Base-by-base conservation (phyloP, 441 rosid genomes). In the Adansonia rubrostipa region DNA sequence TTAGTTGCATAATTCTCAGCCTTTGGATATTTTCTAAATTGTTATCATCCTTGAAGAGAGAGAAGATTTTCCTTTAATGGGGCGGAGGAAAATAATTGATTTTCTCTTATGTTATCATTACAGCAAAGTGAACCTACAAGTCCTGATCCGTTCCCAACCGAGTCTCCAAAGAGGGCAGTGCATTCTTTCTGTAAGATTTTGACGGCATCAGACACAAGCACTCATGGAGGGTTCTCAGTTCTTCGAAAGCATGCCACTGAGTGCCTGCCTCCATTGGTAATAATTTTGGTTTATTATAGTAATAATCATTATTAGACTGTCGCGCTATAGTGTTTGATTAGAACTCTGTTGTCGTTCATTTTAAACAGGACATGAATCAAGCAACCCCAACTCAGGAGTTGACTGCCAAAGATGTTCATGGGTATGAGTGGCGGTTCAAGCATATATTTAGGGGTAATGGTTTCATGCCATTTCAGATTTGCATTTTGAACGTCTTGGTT, bases 151-250 rank as follows among this genome's bases (percentile, higher is more conserved):
- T 76, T 87, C 80, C 63, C 79, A 7, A 57, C 85, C 0, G 97
- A 92, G 87, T 79, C 87, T 44, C 84, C 86, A 11, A 87, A 86
- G 83, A 90, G 82, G 60, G 53, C 84, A 5, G 88, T 92, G 80
- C 92, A 91, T 84, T 88, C 93, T 0, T 96, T 96, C 79, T 90
- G 93, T 82, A 96, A 96, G 92, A 92, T 94, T 73, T 79, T 96
- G 71, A 96, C 99, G 8, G 97, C 97, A 51, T 96, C 99, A 7
- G 99, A 96, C 80, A 96, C 99, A 10, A 96, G 99, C 82, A 96
- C 99, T 60, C 99, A 96, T 79, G 99, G 99, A 40, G 99, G 99
- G 19, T 96, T 96, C 81, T 96, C 99, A 71, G 97, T 96, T 83
- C 95, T 92, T 15, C 90, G 97, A 60, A 96, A 93, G 82, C 99